Evolutionary conservation across 2,329 filamentous ascomycete genomes (phyloP).

Genomic region (Metarhizium brunneum): DNA sequence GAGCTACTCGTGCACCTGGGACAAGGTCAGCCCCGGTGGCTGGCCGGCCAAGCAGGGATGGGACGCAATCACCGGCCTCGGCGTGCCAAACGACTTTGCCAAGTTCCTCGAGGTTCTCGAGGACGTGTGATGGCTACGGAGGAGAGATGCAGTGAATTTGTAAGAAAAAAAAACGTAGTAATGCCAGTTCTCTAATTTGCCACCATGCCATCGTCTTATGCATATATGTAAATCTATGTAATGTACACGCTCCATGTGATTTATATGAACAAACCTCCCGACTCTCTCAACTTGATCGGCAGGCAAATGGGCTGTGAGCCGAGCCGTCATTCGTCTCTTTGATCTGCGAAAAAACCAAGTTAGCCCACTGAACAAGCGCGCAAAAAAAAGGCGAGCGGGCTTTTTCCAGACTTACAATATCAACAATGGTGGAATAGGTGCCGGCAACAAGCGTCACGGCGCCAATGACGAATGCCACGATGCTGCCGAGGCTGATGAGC

Average conservation of each 20-base stretch:
- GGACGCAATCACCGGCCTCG: no score
- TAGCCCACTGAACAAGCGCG: neutral
- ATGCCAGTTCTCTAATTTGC: no score
- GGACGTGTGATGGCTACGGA: no score
- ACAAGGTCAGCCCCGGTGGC: no score
- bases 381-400: neutral
- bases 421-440: conserved; percentile 19
- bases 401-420: conserved; percentile 16
- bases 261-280: neutral
- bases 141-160: no score
- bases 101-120: no score
- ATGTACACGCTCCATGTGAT: neutral
- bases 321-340: conserved; percentile 10
- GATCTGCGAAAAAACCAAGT: conserved; percentile 7
- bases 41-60: no score
- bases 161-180: no score
- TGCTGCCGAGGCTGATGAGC: conserved; percentile 14
- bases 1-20: no score
- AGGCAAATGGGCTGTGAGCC: conserved; percentile 11
- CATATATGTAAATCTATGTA: neutral
- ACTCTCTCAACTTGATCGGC: conserved; percentile 8
- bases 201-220: no score
- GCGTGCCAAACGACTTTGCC: no score
- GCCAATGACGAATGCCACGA: conserved; percentile 18
- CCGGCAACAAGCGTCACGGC: conserved; percentile 18